Evolutionary conservation across 768 basidiomycete genomes (phyloP), one percentile per base, ranked within the genome.

Genomic region (Crucibulum laeve): DNA sequence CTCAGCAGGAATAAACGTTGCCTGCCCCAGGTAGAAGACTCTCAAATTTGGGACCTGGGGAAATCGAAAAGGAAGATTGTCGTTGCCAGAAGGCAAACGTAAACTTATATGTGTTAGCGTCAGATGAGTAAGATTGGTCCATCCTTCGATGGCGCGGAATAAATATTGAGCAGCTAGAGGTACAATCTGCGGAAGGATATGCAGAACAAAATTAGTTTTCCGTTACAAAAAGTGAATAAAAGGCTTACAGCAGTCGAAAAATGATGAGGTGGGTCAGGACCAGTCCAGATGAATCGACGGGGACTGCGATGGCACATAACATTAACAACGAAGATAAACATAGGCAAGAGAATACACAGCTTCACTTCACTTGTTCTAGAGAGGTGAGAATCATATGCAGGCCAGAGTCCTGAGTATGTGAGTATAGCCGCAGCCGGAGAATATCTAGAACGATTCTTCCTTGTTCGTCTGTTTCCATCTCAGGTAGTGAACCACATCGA

Each of bases 221-320:
- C 24, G 5, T 10, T 19, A 35, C n/a, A 4, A 18, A 22, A 15
- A 24, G 24, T 17, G 22, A 11, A 30, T 4, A 33, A 22, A 38
- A 19, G 22, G 67, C 75, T 50, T 52, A 81, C 81, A 23, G 79
- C 77, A n/a, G 65, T 77, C 1, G 79, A 79, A 51, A 80, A 77
- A 50, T 82, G 76, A 45, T 82, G 79, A 10, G 70, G 73, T 19
- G 79, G 79, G 51, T 80, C 79, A 3, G 77, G 79, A 3, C 79
- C 76, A n/a, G 63, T 73, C 82, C 82, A 82, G 17, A 60, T 60
- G 50, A 81, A 80, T 17, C 49, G 55, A 35, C 58, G 61, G 25
- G 77, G 78, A 40, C 77, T 77, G 23, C 38, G 15, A 30, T 30
- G n/a, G 28, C 28, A 30, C 8, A 30, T 8, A 30, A 30, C 28